Conservation (phyloP, 2,329 filamentous ascomycete species). For the Fusarium brevicatenulatum region DNA sequence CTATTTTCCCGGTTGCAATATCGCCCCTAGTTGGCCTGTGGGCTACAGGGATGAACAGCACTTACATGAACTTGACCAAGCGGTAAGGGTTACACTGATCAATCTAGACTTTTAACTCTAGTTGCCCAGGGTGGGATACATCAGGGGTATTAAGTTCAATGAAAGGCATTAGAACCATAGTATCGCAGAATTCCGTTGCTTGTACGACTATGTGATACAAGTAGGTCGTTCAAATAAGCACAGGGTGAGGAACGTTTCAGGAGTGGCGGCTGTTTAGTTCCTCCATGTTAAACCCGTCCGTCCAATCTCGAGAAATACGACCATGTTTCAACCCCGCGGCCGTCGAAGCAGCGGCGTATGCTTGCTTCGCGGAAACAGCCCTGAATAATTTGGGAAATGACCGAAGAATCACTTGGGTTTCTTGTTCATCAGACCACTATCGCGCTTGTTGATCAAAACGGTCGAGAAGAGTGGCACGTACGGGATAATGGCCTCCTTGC, state of each 20-base stretch:
- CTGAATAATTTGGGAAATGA: neutral
- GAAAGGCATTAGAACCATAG: neutral
- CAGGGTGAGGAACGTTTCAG: neutral
- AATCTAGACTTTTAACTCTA: constrained; percentile 3
- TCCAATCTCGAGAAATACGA: constrained; percentile 1
- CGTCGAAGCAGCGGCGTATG: neutral
- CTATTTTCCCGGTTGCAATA: constrained; percentile 44
- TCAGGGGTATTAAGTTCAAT: neutral
- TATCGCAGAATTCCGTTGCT: neutral
- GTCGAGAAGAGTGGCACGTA: neutral
- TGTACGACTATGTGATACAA: neutral
- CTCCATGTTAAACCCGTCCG: constrained; percentile 5
- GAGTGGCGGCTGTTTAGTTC: neutral
- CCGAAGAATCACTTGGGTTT: neutral
- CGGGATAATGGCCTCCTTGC: neutral
- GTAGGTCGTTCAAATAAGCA: constrained; percentile 9
- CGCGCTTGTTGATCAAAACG: neutral
- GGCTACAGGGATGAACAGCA: constrained; percentile 21
- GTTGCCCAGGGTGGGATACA: neutral
- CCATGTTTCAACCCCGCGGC: neutral
- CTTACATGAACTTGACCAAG: neutral
- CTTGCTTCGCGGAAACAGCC: neutral
- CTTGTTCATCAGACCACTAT: neutral
- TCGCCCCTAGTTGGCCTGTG: constrained; percentile 20
- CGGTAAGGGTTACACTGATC: constrained; percentile 1